Evolutionary conservation across 164 flowering plant species (phyloP).

Genomic region (Magnolia changhungtana): DNA sequence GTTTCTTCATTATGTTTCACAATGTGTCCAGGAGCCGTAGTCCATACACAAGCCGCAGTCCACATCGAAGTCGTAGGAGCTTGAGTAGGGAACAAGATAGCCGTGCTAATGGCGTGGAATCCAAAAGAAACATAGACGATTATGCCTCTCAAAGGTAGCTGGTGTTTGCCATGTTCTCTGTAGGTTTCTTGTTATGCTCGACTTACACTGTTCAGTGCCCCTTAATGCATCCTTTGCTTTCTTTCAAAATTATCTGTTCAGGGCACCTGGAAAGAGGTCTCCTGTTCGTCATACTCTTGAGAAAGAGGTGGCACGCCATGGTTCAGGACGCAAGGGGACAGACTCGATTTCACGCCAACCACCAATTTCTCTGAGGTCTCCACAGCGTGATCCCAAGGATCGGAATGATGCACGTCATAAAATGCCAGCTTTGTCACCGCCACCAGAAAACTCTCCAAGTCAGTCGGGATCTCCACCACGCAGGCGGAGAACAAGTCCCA

Average conservation of each 20-base stretch:
- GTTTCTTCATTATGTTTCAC: slow-evolving; percentile 1
- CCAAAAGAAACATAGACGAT: slow-evolving; percentile 21
- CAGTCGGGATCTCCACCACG: slow-evolving; percentile 34
- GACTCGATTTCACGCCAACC: slow-evolving; percentile 24
- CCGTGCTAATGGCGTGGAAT: slow-evolving; percentile 22
- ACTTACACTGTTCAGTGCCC: background rate
- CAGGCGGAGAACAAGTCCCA: slow-evolving; percentile 33
- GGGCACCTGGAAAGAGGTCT: slow-evolving; percentile 33
- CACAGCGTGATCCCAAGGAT: slow-evolving; percentile 39
- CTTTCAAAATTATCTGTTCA: slow-evolving; percentile 10
- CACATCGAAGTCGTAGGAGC: slow-evolving; percentile 21
- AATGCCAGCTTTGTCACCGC: slow-evolving; percentile 19
- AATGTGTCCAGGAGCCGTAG: slow-evolving; percentile 24
- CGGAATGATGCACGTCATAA: slow-evolving; percentile 16
- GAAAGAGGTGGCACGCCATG: slow-evolving; percentile 24
- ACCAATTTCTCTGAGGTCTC: slow-evolving; percentile 49
- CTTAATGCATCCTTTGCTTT: background rate
- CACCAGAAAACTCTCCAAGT: slow-evolving; percentile 39
- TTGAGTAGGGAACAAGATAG: slow-evolving; percentile 29
- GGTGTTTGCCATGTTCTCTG: background rate
- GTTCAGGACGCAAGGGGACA: slow-evolving; percentile 19
- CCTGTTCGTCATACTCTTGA: slow-evolving; percentile 28
- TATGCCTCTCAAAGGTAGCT: slow-evolving; percentile 24
- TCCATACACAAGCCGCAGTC: slow-evolving; percentile 25
- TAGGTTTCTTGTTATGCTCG: background rate